Evolutionary conservation across 1,284 basidiomycete genomes (phyloP).

Genomic region (Kalmanozyma brasiliensis): DNA sequence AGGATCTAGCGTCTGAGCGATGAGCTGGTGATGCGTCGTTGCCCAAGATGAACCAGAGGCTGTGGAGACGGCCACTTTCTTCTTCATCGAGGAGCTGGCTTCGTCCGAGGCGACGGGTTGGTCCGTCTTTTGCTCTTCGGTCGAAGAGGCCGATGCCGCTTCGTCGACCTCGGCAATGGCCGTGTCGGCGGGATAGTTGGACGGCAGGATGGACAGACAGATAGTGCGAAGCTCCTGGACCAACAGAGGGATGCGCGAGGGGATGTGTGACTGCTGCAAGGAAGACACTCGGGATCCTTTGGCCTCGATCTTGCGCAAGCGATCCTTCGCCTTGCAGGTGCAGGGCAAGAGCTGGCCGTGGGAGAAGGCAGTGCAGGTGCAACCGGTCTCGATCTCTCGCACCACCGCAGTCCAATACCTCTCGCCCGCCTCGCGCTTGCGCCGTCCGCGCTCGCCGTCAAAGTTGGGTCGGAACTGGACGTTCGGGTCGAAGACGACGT

Average conservation of each 20-base stretch:
- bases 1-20: slow-evolving; percentile 71
- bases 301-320: slow-evolving; percentile 5
- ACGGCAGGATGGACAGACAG: slow-evolving; percentile 79
- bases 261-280: slow-evolving; percentile 58
- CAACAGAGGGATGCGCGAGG: slow-evolving; percentile 79
- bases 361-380: slow-evolving; percentile 83
- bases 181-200: slow-evolving; percentile 71
- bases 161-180: slow-evolving; percentile 70
- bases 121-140: slow-evolving; percentile 6
- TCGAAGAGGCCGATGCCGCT: neutral
- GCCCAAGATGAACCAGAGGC: slow-evolving; percentile 15
- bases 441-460: slow-evolving; percentile 72
- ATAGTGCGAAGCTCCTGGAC: slow-evolving; percentile 83
- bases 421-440: slow-evolving; percentile 80
- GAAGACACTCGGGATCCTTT: neutral
- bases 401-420: slow-evolving; percentile 85
- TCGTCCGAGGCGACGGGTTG: slow-evolving; percentile 1
- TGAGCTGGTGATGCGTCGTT: slow-evolving; percentile 63
- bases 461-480: slow-evolving; percentile 69
- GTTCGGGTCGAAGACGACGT: slow-evolving; percentile 79
- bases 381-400: slow-evolving; percentile 81
- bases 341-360: slow-evolving; percentile 51
- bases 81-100: neutral
- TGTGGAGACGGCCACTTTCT: slow-evolving; percentile 4
- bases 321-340: slow-evolving; percentile 63